phyloP scores from a whole-genome alignment of 495 filamentous ascomycete species.

The Schizothecium vesticola region DNA sequence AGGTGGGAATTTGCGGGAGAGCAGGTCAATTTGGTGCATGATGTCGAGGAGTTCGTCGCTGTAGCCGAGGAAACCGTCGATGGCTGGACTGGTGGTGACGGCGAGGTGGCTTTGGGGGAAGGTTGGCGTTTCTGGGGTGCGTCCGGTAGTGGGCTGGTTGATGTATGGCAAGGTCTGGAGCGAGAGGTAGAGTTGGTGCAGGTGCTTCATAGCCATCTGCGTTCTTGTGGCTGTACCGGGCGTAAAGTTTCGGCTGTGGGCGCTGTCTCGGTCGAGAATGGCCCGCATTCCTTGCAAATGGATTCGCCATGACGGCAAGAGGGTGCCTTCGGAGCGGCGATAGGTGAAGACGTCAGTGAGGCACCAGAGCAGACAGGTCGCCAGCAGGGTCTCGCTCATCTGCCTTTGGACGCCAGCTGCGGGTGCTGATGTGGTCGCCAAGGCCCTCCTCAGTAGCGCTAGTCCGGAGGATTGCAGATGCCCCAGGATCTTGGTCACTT shows the following conservation, averaged over 20 bases:
- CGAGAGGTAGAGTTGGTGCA: constrained; percentile 18
- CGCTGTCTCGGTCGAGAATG: constrained; percentile 10
- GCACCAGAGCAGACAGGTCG: constrained; percentile 21
- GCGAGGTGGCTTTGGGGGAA: neutral
- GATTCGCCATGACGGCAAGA: constrained; percentile 19
- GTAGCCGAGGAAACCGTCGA: constrained; percentile 21
- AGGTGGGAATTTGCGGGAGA: neutral
- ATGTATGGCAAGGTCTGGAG: constrained; percentile 18
- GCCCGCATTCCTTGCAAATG: constrained; percentile 18
- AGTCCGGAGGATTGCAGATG: constrained; percentile 20
- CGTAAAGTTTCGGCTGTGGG: neutral
- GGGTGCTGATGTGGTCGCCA: neutral
- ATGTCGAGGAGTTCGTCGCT: constrained; percentile 18
- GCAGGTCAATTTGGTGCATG: constrained; percentile 16
- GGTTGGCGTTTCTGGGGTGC: neutral
- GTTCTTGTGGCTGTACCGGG: neutral
- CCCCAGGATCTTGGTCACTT: constrained; percentile 12
- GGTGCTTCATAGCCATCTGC: constrained; percentile 18
- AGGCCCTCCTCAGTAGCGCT: constrained; percentile 9
- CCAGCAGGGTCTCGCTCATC: constrained; percentile 19
- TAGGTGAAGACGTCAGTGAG: constrained; percentile 21
- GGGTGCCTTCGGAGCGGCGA: constrained; percentile 8
- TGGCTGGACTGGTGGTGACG: constrained; percentile 8
- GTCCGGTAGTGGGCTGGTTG: neutral
- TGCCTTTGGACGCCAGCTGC: neutral